Evolutionary conservation across 129 eudicot genomes (phyloP), one percentile per base, ranked within the genome.

Genomic region (Helianthus tuberosus): DNA sequence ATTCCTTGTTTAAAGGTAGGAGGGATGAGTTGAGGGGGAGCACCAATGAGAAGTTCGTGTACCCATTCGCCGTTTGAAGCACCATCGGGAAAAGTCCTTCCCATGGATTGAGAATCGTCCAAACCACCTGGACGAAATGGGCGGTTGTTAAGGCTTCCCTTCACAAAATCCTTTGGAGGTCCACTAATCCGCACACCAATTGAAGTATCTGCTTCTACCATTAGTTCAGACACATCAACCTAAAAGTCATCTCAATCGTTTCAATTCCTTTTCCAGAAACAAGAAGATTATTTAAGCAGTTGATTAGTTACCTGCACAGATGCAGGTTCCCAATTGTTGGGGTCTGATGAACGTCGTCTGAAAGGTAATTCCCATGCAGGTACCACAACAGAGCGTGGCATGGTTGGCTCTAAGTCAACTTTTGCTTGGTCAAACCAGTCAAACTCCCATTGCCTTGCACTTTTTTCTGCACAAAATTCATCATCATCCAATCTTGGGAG

Each of bases 111-210:
- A 69, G 96, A 83, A 77, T 84, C 86, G 49, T 91, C 96, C 80
- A 95, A 79, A 44, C 99, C 99, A 62, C 99, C 99, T 35, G 97
- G 99, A 64, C 88, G 96, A 79, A 95, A 95, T 66, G 99, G 99
- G 38, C 97, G 99, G 63, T 82, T 95, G 71, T 75, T 80, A 58
- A 95, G 74, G 84, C 97, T 95, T 74, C 99, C 99, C 80, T 81
- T 89, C 14, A 91, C 96, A 82, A 91, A 95, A 84, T 95, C 99
- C 88, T 89, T 91, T 65, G 96, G 89, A 72, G 96, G 96, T 77
- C 99, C 99, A 79, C 86, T 79, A 52, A 95, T 91, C 49, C 99
- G 96, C 81, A 95, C 82, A 61, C 85, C 86, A 60, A 90, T 91
- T 77, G 95, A 83, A 76, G 71, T 86, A 77, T 84, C 88, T 20